Base-by-base conservation (phyloP, 306 rosid genomes). In the Medicago truncatula region DNA sequence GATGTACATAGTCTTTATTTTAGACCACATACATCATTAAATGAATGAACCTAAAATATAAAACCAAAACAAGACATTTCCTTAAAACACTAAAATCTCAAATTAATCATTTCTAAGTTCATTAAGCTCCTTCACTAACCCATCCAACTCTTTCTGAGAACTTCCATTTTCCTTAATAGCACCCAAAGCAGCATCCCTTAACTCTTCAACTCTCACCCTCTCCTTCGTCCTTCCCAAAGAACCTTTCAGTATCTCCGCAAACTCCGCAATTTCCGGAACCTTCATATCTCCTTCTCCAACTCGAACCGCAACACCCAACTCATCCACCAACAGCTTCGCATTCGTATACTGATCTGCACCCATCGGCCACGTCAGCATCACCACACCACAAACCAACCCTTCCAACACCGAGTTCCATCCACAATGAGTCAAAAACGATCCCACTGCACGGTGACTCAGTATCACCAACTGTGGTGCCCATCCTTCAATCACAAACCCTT, bases 331-430 rank as follows among this genome's bases (percentile, higher is more conserved):
- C 21, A 80, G 15, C 68, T 54, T 77, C 0, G 83, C 72, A 15
- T 84, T 84, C 3, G 80, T 73, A 8, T 40, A 84, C 16, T 80
- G 87, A 63, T 85, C 89, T 0, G 82, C 83, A 10, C 85, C 78
- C 86, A 83, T 85, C 0, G 91, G 91, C 91, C 91, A 88, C 17
- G 91, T 88, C 78, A 83, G 21, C 91, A 85, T 81, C 34, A 79
- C 80, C 53, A 81, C 83, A 10, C 91, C 89, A 0, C 78, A 60
- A 0, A 73, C 58, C 28, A 88, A 23, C n/a, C 82, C 86, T 59
- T 88, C 91, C 71, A 83, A 0, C 47, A 81, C 80, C 17, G 91
- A 88, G 83, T 88, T 88, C 91, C 91, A 88, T 4, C 89, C 91
- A 14, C 87, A 85, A 72, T 88, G 89, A 16, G 83, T 87, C 85